Conservation (phyloP, 83 land plant genomes). For the Diphasiastrum complanatum region DNA sequence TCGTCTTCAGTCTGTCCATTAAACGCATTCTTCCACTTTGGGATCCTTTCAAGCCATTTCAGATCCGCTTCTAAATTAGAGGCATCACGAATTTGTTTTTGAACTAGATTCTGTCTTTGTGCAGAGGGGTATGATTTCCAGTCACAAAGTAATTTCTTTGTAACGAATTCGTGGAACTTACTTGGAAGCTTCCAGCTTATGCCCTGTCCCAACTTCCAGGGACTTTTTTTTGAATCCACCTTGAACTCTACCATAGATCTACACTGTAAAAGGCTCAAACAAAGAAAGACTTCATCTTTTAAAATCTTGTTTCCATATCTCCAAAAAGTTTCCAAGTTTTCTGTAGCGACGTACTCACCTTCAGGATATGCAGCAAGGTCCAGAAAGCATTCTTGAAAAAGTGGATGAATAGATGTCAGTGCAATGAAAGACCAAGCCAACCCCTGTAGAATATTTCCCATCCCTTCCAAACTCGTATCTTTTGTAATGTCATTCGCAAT, state of each 20-base stretch:
- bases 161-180: slow-evolving; percentile 8
- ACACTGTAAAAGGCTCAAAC: slow-evolving; percentile 18
- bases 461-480: not conserved
- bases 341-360: slow-evolving; percentile 18
- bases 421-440: slow-evolving; percentile 13
- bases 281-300: slow-evolving; percentile 15
- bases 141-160: no score
- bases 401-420: slow-evolving; percentile 18
- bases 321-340: slow-evolving; percentile 18
- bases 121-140: no score
- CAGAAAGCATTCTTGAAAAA: slow-evolving; percentile 26
- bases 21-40: no score
- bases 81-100: no score
- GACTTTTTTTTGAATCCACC: not conserved
- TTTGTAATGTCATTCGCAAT: not conserved
- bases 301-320: slow-evolving; percentile 12
- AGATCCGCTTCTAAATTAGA: no score
- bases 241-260: slow-evolving; percentile 23
- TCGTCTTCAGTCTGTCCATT: no score
- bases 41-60: no score
- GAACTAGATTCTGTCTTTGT: no score
- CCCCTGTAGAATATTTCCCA: not conserved
- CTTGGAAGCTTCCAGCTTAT: slow-evolving; percentile 16
- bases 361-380: slow-evolving; percentile 28
- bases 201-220: not conserved